These are phyloP conservation scores for Dioscorea zingiberensis DNA, from an alignment of 106 monocot species.

Conservation along the genomic window DNA sequence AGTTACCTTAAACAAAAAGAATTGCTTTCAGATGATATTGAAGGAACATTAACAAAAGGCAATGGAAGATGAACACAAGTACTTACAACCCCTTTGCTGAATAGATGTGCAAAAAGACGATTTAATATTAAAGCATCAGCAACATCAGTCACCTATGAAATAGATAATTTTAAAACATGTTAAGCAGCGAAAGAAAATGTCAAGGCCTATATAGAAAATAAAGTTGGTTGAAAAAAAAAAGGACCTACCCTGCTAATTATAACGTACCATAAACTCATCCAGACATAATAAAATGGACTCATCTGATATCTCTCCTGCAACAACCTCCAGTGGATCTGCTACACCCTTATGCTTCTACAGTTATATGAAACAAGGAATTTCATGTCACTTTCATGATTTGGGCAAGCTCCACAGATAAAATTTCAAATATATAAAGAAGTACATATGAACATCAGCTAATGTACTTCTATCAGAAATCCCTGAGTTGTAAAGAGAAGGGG, in stretches of 20 bases:
- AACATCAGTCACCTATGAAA: constrained; percentile 90
- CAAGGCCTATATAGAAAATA: background rate
- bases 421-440: no score
- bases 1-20: no score
- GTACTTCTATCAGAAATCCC: no score
- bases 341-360: constrained; percentile 92
- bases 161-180: constrained; percentile 4
- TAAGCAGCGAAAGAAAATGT: background rate
- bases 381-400: no score
- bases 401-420: no score
- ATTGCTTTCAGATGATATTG: background rate
- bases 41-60: background rate
- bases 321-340: constrained; percentile 95
- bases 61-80: constrained; percentile 2
- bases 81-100: constrained; percentile 91
- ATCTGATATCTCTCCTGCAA: constrained; percentile 95
- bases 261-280: constrained; percentile 98
- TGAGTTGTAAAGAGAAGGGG: no score
- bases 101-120: constrained; percentile 87
- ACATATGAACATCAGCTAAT: no score
- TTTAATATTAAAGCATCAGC: constrained; percentile 98
- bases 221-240: constrained; percentile 2
- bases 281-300: constrained; percentile 92
- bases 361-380: background rate
- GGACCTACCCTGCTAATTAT: constrained; percentile 22